Base-by-base conservation (phyloP, 108 stramenopile species). In the Parietichytrium sp. region DNA sequence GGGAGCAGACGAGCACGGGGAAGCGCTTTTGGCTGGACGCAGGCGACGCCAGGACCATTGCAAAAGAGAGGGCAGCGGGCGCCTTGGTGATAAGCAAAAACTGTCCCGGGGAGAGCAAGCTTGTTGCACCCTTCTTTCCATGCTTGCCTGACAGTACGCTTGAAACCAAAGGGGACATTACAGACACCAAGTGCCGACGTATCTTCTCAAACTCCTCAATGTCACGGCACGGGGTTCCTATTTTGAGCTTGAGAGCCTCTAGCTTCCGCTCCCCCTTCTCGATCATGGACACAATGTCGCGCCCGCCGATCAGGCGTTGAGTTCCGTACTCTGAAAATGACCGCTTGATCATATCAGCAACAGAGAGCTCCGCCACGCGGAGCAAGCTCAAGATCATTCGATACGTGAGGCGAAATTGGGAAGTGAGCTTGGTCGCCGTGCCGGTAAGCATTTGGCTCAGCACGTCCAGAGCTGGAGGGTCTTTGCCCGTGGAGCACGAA, bases 331-430 rank as follows among this genome's bases (percentile, higher is more conserved):
- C 95, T 36, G 92, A 93, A 81, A 91, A 93, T 50, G 82, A 85
- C 23, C 92, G 88, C 80, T 93, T 96, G 81, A 98, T 97, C 98
- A 97, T 97, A 50, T 93, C 92, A 81, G 95, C 98, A 6, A 98
- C 96, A 48, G 88, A 89, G 92, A 97, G 90, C 55, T 96, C 96
- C 55, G 97, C 96, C 4, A 94, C 94, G 49, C 98, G 91, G 6
- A 98, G 84, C 36, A 98, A 82, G 79, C 94, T 96, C 79, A 98
- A 87, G 54, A 98, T 96, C 98, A 98, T 98, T 49, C 93, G 94
- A 88, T 95, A 98, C 8, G 94, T 96, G 53, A 98, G 84, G 12
- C 97, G 86, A 84, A 98, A 98, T 83, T 96, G 96, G n/a, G 92
- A 93, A 55, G 87, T 78, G 7, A 98, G 89, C 83, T 89, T 87